Base-by-base conservation (phyloP, 1,139 yeast species). In the Kodamaea anthophila region DNA sequence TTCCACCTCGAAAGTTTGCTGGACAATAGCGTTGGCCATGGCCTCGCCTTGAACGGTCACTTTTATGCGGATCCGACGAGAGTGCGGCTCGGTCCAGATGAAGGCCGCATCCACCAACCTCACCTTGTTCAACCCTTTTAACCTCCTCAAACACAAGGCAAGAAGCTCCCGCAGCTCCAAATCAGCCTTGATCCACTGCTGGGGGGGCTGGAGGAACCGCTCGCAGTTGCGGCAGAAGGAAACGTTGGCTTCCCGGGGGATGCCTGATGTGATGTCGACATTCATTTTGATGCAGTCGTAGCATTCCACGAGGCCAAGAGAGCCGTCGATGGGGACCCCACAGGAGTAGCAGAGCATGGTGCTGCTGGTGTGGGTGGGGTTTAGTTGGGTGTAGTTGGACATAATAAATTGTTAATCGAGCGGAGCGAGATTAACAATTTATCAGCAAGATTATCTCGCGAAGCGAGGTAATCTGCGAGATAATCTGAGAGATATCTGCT, bases 11-110 rank as follows among this genome's bases (percentile, higher is more conserved):
- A 91, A 88, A 19, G 87, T 77, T 58, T 93, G 98, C 55, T 93
- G 97, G 20, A 93, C 77, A 43, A 91, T 85, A 21, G 96, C 86
- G 48, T 86, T 86, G 18, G 83, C 71, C 77, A 86, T 78, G 21
- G 95, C 95, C 59, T 91, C 98, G 40, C 97, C 97, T 58, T 91
- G 98, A 11, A 91, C 95, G 0, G 98, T 86, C 30, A 93, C 60
- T 51, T 87, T 88, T 40, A 91, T 76, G 53, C 88, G 75, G 42
- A 91, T 76, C 68, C 98, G 79, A 56, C 98, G 78, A 15, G 97
- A 88, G 57, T 91, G 99, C 2, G 99, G 98, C 59, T 91, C 99
- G 1, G 99, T 91, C 99, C 99, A 91, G 39, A 91, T 78, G 49
- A 91, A 91, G 4, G 88, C 74, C 5, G 98, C 98, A 62, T 93